Base-by-base conservation (phyloP, 495 filamentous ascomycete genomes). In the Xylaria telfairii region DNA sequence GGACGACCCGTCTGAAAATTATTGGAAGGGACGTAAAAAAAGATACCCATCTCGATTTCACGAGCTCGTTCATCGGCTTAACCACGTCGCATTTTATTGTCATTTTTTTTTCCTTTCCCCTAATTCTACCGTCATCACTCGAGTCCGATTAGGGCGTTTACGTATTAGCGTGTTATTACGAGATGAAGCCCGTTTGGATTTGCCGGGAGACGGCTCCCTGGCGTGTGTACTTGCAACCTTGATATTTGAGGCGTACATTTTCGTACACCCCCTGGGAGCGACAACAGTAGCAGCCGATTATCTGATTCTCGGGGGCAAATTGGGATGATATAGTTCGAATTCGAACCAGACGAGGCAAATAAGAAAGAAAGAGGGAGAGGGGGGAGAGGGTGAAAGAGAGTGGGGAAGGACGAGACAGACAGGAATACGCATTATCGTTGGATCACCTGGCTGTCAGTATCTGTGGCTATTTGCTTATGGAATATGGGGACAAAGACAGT, bases 21-120 rank as follows among this genome's bases (percentile, higher is more conserved):
- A 24, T 30, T 61, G 56, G 66, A 64, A 63, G 67, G 72, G 60
- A 69, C 67, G 54, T 65, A 72, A 70, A 71, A n/a, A 64, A 70
- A 76, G 78, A 80, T 80, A 80, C 78, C 78, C 78, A 76, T 74
- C 78, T 76, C 76, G 44, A 70, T 67, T 44, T 68, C 4, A 67
- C 39, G 71, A 76, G 78, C 75, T 79, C 70, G 78, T 76, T 80
- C 76, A 72, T 73, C 70, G 72, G 72, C 73, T 74, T 72, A 17
- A 67, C 65, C 65, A 60, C 69, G 69, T 76, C 73, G 72, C 60
- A 66, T 51, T 75, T 65, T 70, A 67, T 69, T 68, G 32, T 13
- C 32, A 70, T 53, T 73, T 67, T 53, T 73, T 57, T 68, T 59
- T 28, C 66, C 61, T 67, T 67, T 66, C 24, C 66, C 72, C 65